phyloP scores from a whole-genome alignment of 75 land plant genomes.

The Sequoiadendron giganteum region DNA sequence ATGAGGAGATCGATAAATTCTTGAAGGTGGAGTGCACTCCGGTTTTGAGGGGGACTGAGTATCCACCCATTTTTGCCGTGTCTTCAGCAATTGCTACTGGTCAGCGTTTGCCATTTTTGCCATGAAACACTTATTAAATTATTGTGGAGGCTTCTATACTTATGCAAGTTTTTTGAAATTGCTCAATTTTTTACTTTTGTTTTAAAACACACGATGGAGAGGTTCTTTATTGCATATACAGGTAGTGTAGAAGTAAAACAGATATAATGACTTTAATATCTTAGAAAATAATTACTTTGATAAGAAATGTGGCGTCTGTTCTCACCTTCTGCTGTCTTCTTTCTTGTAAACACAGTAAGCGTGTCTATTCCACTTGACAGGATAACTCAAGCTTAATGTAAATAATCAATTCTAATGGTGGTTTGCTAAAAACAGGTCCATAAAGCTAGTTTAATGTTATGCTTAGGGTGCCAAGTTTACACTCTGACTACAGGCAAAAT shows the following conservation, averaged over 20 bases:
- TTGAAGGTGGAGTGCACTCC: conserved; percentile 94
- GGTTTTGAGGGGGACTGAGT: conserved; percentile 53
- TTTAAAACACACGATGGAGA: neutral
- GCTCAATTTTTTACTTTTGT: neutral
- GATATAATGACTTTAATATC: neutral
- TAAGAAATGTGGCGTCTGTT: neutral
- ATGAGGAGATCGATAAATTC: conserved; percentile 72
- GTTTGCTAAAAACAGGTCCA: neutral
- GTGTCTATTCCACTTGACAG: neutral
- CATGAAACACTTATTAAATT: neutral
- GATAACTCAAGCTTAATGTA: neutral
- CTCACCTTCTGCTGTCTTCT: neutral
- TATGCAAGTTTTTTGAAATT: neutral
- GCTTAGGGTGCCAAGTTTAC: neutral
- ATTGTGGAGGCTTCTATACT: neutral
- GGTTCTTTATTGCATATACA: neutral
- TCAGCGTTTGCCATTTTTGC: conserved; percentile 16
- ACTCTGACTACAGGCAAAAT: neutral
- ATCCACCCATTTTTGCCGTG: conserved; percentile 79
- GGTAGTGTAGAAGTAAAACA: neutral
- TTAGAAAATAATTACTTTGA: neutral
- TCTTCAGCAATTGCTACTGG: conserved; percentile 86
- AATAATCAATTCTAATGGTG: neutral
- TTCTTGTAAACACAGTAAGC: neutral
- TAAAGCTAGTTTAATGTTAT: neutral